Evolutionary conservation across 1,284 basidiomycete species (phyloP).

Genomic region (Golubevia sp.): DNA sequence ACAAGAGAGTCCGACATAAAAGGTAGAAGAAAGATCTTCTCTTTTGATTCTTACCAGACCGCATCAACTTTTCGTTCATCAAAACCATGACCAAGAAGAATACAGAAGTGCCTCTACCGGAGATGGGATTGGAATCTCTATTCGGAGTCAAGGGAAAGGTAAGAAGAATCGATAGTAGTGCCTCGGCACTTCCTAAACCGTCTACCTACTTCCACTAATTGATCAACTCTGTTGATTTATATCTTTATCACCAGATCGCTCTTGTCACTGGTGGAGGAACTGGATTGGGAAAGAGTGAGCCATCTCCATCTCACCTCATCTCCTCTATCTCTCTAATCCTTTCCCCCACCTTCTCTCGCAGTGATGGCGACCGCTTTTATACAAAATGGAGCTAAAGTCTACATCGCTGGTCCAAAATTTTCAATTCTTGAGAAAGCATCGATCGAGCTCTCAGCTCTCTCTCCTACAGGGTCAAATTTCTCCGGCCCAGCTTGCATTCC

Average conservation of each 20-base stretch:
- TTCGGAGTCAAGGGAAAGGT: constrained; percentile 47
- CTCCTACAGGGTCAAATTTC: constrained; percentile 24
- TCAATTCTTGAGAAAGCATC: constrained; percentile 4
- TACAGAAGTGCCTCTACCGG: too few relatives aligned
- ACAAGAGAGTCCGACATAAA: too few relatives aligned
- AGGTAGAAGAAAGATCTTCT: too few relatives aligned
- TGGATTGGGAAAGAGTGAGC: constrained; percentile 50
- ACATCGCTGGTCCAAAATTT: constrained; percentile 73
- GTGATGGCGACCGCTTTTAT: constrained; percentile 81
- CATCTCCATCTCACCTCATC: neutral
- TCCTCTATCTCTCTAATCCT: neutral
- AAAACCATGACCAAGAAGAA: too few relatives aligned
- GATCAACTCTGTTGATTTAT: too few relatives aligned
- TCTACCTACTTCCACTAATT: too few relatives aligned
- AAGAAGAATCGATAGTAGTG: neutral
- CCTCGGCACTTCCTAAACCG: too few relatives aligned
- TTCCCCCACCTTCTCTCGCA: constrained; percentile 4
- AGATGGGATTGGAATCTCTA: constrained; percentile 28
- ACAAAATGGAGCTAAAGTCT: constrained; percentile 76
- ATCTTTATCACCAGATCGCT: constrained; percentile 64
- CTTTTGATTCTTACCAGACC: too few relatives aligned
- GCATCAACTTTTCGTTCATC: too few relatives aligned
- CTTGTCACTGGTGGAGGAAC: constrained; percentile 76
- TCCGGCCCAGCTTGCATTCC: constrained; percentile 18
- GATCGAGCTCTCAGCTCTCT: constrained; percentile 22